A percentile compares a stretch with the other conserved stretches of the same genome.
phyloP scores from a whole-genome alignment of 2,329 filamentous ascomycete species.

The Clarireedia monteithiana region DNA sequence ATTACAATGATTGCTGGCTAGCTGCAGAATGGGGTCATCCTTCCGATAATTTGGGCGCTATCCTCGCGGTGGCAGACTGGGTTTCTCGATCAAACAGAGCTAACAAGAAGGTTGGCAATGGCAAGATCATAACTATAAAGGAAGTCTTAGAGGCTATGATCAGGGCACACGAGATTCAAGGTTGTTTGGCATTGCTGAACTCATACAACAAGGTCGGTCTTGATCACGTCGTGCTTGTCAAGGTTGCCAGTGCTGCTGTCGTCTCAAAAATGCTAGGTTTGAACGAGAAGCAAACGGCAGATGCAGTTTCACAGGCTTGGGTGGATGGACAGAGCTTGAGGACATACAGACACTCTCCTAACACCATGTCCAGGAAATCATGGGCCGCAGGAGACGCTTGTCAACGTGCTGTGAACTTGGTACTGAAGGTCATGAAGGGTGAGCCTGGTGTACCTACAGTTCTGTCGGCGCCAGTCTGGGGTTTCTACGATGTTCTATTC shows the following conservation, averaged over 20 bases:
- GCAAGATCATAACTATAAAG: constrained; percentile 79
- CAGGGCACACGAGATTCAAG: constrained; percentile 98
- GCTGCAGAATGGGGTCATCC: constrained; percentile 98
- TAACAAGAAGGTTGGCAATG: constrained; percentile 71
- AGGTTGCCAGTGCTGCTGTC: constrained; percentile 90
- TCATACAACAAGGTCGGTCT: constrained; percentile 98
- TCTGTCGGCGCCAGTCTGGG: constrained; percentile 87
- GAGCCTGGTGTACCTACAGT: constrained; percentile 89
- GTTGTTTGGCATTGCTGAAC: constrained; percentile 92
- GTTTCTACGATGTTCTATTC: constrained; percentile 98
- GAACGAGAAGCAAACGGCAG: constrained; percentile 81
- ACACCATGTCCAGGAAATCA: constrained; percentile 99
- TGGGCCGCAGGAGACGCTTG: constrained; percentile 98
- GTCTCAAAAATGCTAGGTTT: constrained; percentile 93
- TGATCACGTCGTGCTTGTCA: constrained; percentile 96
- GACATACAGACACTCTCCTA: constrained; percentile 94
- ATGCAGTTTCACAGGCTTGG: constrained; percentile 95
- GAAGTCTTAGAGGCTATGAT: constrained; percentile 97
- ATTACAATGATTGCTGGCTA: constrained; percentile 99
- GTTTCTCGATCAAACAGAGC: constrained; percentile 80
- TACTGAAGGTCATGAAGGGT: constrained; percentile 83
- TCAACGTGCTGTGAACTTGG: constrained; percentile 87
- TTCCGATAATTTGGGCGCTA: constrained; percentile 95
- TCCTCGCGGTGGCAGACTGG: constrained; percentile 96
- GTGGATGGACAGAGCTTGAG: constrained; percentile 93